Conservation (phyloP, 176 grass and related monocot genomes). For the Stipa capillata region DNA sequence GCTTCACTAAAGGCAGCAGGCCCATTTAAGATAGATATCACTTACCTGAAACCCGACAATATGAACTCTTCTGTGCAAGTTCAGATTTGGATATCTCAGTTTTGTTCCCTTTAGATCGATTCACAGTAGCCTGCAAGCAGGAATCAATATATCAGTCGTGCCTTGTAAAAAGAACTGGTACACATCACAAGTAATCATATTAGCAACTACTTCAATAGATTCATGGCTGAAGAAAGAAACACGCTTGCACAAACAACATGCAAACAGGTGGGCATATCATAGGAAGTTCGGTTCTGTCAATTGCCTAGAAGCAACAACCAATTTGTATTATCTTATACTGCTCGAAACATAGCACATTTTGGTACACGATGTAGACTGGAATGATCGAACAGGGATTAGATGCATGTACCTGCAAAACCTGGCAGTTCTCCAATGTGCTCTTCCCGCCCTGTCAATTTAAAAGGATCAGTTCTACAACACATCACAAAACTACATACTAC, state of each 20-base stretch:
- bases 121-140: constrained; percentile 70
- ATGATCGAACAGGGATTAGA: background rate
- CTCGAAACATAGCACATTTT: background rate
- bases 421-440: constrained; percentile 97
- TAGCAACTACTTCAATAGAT: background rate
- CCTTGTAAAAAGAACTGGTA: background rate
- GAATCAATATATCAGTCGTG: background rate
- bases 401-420: constrained; percentile 80
- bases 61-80: constrained; percentile 88
- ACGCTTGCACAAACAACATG: background rate
- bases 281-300: background rate
- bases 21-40: background rate
- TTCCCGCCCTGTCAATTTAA: constrained; percentile 61
- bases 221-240: background rate
- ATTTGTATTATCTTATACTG: no score
- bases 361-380: background rate
- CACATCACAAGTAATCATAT: background rate
- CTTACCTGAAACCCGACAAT: constrained; percentile 90
- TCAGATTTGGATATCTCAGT: constrained; percentile 85
- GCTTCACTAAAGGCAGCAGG: background rate
- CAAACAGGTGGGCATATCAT: background rate
- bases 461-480: background rate
- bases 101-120: constrained; percentile 92
- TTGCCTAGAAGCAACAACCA: background rate
- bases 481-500: background rate